Base-by-base conservation (phyloP, 2,329 filamentous ascomycete genomes). In the Didymella glomerata region DNA sequence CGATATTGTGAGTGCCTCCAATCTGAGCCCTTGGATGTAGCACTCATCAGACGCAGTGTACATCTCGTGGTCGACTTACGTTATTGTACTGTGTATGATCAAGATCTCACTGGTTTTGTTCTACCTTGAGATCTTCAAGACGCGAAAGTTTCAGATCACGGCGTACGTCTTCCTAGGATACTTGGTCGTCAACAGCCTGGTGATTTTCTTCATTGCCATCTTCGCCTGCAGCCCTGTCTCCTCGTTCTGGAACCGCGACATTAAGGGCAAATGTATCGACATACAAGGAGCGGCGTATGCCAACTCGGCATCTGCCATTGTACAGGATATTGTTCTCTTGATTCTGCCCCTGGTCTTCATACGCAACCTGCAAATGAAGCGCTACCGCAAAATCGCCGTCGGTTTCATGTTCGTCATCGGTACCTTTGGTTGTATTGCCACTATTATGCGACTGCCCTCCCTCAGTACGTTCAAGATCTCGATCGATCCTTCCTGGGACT, bases 81-180 rank as follows among this genome's bases (percentile, higher is more conserved):
- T 65, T 1, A 8, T 69, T 8, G 56, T 71, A 0, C 62, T 72
- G 0, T 67, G 64, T 11, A 54, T 72, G 18, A 70, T 68, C 50
- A 73, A 73, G 44, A 49, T 71, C 7, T 69, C 70, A 4, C 54
- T 73, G 1, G 47, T 70, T 24, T 44, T 70, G 4, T 71, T 71
- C 48, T 74, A 72, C 34, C 66, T 73, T 14, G 64, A 71, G 25
- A 72, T 74, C 46, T 74, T 74, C 59, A 44, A 61, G n/a, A 61
- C 62, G 1, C 52, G 42, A 4, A 54, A 44, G 3, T 69, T 70
- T 30, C 54, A 58, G 1, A 64, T 67, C 16, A 51, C 51, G 9
- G 61, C 67, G 10, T 67, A 63, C 28, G 36, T 64, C 16, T 48
- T 70, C 5, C 46, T 73, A 1, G 59, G 28, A 0, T 65, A 49